These are phyloP conservation scores for Beta lomatogona DNA, from an alignment of 179 eudicot genomes.

Conservation along the genomic window DNA sequence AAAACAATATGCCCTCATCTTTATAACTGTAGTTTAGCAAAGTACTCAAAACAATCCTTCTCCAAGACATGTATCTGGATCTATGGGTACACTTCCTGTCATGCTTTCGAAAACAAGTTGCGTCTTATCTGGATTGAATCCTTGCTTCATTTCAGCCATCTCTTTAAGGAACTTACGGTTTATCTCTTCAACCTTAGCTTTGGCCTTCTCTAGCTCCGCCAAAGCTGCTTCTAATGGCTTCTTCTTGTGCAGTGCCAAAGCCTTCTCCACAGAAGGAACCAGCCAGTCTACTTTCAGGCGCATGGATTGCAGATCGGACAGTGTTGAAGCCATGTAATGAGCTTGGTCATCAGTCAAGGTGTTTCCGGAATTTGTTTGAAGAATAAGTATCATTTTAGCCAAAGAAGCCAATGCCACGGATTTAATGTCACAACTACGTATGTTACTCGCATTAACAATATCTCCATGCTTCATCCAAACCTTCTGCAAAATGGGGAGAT, in stretches of 20 bases:
- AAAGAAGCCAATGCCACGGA: constrained; percentile 11
- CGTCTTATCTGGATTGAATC: background rate
- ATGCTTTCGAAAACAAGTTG: background rate
- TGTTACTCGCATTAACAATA: background rate
- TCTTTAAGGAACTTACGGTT: background rate
- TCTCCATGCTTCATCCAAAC: constrained; percentile 21
- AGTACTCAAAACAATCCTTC: constrained; percentile 7
- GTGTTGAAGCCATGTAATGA: background rate
- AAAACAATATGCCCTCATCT: too few species aligned
- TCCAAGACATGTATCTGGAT: background rate
- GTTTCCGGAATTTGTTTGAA: constrained; percentile 6
- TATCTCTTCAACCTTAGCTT: constrained; percentile 2
- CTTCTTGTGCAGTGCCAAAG: background rate
- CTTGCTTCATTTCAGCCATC: background rate
- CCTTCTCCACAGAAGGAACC: constrained; percentile 3
- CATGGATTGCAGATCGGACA: constrained; percentile 1
- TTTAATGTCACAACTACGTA: background rate
- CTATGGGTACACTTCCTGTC: background rate
- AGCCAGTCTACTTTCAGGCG: constrained; percentile 1
- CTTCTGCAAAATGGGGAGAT: constrained; percentile 21
- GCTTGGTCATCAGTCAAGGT: background rate
- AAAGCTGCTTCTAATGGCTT: background rate
- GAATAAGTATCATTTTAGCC: constrained; percentile 18
- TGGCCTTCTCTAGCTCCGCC: constrained; percentile 5
- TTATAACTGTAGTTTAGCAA: background rate